Evolutionary conservation across 225 moss, liverwort and hornwort genomes (phyloP), one percentile per base, ranked within the genome.

Genomic region (Marchantia paleacea): DNA sequence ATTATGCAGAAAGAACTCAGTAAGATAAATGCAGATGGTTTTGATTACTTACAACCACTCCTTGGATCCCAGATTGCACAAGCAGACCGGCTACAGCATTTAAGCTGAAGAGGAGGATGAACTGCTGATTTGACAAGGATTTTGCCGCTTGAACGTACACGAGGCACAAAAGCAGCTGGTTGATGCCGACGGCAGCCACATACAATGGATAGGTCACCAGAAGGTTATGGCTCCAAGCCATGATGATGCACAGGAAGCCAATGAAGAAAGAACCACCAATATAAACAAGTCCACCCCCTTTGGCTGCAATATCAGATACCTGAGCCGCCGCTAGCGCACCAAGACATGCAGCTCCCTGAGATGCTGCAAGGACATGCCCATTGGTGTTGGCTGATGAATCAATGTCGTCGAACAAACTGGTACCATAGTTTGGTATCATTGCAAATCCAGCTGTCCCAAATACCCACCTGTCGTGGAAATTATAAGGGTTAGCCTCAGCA

Each of bases 41-140:
- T 57, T 10, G 63, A 65, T 50, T 25, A 81, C 88, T 83, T 71
- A 88, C 88, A 20, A 88, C 61, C 5, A 55, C 76, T 75, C 58
- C 85, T 74, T 88, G 88, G 16, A 88, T 72, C 49, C 82, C 81
- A 50, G 85, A 81, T 77, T 88, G 88, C 18, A 80, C 74, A 39
- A 83, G 64, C 24, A 85, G 88, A 12, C 78, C 79, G 54, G 83
- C 88, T 52, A 68, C 85, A 39, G 85, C 61, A 51, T 84, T 88
- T 75, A 85, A 69, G 79, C 88, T 88, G 85, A 88, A 88, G 13
- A 88, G 85, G 75, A 88, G 85, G 72, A 85, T 83, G 55, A 85
- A 88, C 75, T 88, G 81, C 7, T 76, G 81, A 58, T 85, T 88
- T 25, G 88, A 81, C 15, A 88, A 79, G 71, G 80, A 83, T 57